Conservation (phyloP, 2,329 filamentous ascomycete genomes). For the Trichoderma sp. region DNA sequence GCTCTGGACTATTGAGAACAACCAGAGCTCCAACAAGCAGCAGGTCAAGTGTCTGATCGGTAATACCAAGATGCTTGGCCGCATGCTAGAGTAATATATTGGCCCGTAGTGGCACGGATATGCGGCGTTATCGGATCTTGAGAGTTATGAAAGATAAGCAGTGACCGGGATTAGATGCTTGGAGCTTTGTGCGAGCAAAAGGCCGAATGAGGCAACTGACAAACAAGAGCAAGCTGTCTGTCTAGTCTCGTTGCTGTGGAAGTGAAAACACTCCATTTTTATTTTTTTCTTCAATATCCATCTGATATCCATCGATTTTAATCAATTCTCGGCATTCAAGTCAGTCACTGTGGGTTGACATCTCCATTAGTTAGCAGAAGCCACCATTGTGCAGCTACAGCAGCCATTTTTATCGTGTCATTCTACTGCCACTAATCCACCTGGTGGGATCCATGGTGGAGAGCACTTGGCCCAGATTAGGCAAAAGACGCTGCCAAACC, state of each 20-base stretch:
- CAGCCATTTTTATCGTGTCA: conserved; percentile 4
- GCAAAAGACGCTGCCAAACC: conserved; percentile 16
- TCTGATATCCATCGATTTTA: not conserved
- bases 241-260: not conserved
- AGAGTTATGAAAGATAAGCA: not conserved
- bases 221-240: not conserved
- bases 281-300: not conserved
- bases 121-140: conserved; percentile 11
- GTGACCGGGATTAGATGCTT: not conserved
- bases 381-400: not conserved
- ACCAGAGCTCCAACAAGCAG: not conserved
- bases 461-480: conserved; percentile 18
- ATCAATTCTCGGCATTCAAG: not conserved
- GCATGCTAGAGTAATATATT: not conserved
- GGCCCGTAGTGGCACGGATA: not conserved
- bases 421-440: not conserved
- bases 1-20: not conserved
- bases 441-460: not conserved
- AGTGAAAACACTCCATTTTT: not conserved
- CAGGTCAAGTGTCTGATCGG: not conserved
- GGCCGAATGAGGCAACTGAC: not conserved
- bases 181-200: not conserved
- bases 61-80: not conserved
- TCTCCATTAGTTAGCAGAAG: not conserved
- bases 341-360: not conserved